Base-by-base conservation (phyloP, 2,329 filamentous ascomycete species). In the Fusarium transvaalense region DNA sequence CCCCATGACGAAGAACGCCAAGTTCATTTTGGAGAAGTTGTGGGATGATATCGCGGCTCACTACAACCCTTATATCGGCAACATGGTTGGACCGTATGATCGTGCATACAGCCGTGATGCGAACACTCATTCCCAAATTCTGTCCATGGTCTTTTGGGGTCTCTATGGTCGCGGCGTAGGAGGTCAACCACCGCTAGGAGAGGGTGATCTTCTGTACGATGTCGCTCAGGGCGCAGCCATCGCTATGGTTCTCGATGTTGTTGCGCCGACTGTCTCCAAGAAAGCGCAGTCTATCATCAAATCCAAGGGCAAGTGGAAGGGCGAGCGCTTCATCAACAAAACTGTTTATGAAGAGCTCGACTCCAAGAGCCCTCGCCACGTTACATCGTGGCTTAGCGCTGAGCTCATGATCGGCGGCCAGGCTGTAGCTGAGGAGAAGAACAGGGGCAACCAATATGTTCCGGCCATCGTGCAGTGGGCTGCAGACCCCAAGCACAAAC, bases 391-490 rank as follows among this genome's bases (percentile, higher is more conserved):
- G 81, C 48, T 83, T 23, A 80, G 78, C 38, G 75, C 80, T 6
- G 69, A 76, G 10, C 67, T 83, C 41, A 83, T 83, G 81, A 79
- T 82, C 19, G 82, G 82, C 2, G 81, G 73, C 0, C 63, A 80
- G 67, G 61, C 75, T 19, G 73, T 82, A 1, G 74, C 73, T 7
- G 81, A 83, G 69, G 75, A 73, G 2, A 69, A 66, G 21, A 79
- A 78, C 66, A 73, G 81, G 8, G 78, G 79, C 2, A 65, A 79
- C 31, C 80, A 82, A 69, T 82, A 80, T 57, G 58, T 61, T 3
- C 58, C 58, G 3, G 58, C 58, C 1, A 52, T 61, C 2, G 58
- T 61, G 0, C 58, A 61, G 27, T 61, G 58, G 58, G 58, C 58
- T 3, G 43, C 58, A 13, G 58, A 61, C 1, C 43, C 58, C 1